phyloP scores from a whole-genome alignment of 345 rosid genomes.

The Kandelia obovata region DNA sequence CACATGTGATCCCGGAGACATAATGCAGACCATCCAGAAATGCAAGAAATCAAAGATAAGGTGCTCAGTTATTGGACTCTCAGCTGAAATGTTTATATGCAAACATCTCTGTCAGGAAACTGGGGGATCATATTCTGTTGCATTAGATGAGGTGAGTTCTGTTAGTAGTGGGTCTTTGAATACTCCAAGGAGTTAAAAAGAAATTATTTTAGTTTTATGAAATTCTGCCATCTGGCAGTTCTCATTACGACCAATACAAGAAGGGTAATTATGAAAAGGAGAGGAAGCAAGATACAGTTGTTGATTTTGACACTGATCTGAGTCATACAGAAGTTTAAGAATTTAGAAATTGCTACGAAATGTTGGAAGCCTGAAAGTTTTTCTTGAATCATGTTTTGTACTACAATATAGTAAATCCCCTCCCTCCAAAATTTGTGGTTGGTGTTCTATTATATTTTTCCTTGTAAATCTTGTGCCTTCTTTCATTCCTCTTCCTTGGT shows the following conservation, averaged over 20 bases:
- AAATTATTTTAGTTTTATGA: too few species aligned
- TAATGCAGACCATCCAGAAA: conserved; percentile 69
- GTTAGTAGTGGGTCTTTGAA: not conserved
- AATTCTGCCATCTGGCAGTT: too few species aligned
- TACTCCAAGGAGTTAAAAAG: too few species aligned
- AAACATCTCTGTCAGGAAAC: conserved; percentile 91
- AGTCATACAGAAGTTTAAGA: not conserved
- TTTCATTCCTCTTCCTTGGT: not conserved
- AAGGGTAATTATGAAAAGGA: too few species aligned
- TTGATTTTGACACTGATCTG: not conserved
- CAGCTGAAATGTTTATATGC: conserved; percentile 88
- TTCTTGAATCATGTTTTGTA: not conserved
- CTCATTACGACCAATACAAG: too few species aligned
- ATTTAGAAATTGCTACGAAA: not conserved
- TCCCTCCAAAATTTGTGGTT: too few species aligned
- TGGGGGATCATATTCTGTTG: conserved; percentile 74
- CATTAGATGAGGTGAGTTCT: conserved; percentile 77
- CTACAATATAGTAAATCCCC: not conserved
- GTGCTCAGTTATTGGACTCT: conserved; percentile 88
- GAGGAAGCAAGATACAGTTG: not conserved
- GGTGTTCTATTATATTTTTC: too few species aligned
- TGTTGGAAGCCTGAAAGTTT: not conserved
- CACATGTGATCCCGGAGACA: conserved; percentile 94
- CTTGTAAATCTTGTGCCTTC: not conserved
- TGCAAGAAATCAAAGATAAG: conserved; percentile 81